Evolutionary conservation across 1,139 yeast genomes (phyloP).

Genomic region (Spencermartinsiella ligniputridi): DNA sequence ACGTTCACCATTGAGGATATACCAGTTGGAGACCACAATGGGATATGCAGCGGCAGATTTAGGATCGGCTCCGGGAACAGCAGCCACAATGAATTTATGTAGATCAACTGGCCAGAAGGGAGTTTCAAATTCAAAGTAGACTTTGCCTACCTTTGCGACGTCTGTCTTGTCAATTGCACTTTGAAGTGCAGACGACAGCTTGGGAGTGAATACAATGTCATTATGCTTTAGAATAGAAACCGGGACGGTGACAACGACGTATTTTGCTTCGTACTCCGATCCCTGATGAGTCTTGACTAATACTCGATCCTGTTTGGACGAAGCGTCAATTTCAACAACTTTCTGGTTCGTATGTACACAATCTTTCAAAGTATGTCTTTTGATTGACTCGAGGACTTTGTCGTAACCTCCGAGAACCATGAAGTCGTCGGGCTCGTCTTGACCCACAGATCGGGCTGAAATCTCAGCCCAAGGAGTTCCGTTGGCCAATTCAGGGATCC

Average conservation of each 20-base stretch:
- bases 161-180: constrained; percentile 49
- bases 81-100: constrained; percentile 40
- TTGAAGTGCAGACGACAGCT: constrained; percentile 41
- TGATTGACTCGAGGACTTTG: constrained; percentile 45
- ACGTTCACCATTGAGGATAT: constrained; percentile 30
- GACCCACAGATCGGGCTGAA: constrained; percentile 30
- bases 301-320: constrained; percentile 35
- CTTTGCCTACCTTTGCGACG: constrained; percentile 72
- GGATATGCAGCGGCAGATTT: constrained; percentile 45
- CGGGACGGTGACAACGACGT: constrained; percentile 69
- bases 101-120: constrained; percentile 63
- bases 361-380: constrained; percentile 35
- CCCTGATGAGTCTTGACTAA: constrained; percentile 27
- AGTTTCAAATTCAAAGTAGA: constrained; percentile 61
- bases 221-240: constrained; percentile 49
- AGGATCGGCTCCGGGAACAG: constrained; percentile 25
- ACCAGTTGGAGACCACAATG: constrained; percentile 43
- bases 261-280: constrained; percentile 12
- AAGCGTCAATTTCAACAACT: constrained; percentile 40
- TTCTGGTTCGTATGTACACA: constrained; percentile 39
- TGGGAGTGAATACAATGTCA: constrained; percentile 54
- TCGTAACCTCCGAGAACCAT: constrained; percentile 56
- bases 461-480: constrained; percentile 49
- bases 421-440: constrained; percentile 81
- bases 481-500: constrained; percentile 69